These are phyloP conservation scores for Saccharum spontaneum DNA, from an alignment of 176 grass and related monocot species.

Conservation along the genomic window DNA sequence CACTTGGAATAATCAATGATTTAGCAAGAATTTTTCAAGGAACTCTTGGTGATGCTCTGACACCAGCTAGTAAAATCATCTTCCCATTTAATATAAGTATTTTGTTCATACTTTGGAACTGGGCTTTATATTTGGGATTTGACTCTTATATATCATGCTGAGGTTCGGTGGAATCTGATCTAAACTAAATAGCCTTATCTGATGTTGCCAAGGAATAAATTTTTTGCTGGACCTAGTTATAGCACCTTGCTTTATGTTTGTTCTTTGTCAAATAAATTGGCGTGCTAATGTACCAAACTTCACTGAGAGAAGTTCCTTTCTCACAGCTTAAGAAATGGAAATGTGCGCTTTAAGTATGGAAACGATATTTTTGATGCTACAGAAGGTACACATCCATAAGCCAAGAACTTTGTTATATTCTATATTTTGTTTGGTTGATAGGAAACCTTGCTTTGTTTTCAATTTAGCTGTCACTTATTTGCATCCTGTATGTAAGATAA, in stretches of 20 bases:
- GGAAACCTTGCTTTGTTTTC: background rate
- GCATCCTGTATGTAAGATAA: background rate
- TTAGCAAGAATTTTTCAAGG: background rate
- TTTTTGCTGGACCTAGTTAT: background rate
- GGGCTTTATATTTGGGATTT: background rate
- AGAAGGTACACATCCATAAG: slow-evolving; percentile 52
- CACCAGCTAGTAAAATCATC: background rate
- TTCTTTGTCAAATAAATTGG: slow-evolving; percentile 30
- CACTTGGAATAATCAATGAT: background rate
- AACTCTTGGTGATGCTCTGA: background rate
- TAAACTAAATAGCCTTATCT: background rate
- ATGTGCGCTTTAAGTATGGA: slow-evolving; percentile 80
- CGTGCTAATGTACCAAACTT: slow-evolving; percentile 6
- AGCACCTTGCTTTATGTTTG: background rate
- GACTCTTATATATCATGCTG: background rate
- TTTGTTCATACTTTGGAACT: background rate
- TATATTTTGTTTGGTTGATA: background rate
- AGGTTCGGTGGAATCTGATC: background rate
- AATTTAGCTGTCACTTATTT: slow-evolving; percentile 20
- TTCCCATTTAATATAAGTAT: background rate
- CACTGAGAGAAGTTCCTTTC: slow-evolving; percentile 10
- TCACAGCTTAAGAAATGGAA: slow-evolving; percentile 77
- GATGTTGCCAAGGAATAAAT: background rate
- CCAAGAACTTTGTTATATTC: slow-evolving; percentile 2
- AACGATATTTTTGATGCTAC: slow-evolving; percentile 47